Conservation (phyloP, 2,329 filamentous ascomycete genomes). For the Exserohilum rostratum region DNA sequence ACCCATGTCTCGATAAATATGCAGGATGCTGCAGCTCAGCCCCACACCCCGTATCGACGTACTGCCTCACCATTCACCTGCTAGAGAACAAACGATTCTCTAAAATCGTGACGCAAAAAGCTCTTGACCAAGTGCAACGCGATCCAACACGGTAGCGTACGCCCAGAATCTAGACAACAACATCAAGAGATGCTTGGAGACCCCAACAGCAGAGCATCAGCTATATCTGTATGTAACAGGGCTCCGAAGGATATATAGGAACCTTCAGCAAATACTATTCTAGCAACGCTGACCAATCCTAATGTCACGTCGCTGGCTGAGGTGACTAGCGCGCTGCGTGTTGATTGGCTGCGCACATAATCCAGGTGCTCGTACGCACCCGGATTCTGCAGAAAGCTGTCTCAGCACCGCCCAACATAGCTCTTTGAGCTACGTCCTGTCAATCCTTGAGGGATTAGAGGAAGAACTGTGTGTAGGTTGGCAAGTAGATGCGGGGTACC, state of each 20-base stretch:
- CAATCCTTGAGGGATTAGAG: no score
- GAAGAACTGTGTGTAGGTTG: no score
- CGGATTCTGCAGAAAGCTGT: no score
- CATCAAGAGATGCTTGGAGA: neutral
- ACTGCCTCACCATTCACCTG: neutral
- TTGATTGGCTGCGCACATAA: no score
- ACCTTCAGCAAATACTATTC: neutral
- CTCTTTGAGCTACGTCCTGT: no score
- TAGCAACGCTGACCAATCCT: neutral
- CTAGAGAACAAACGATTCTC: neutral
- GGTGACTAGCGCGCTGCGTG: no score
- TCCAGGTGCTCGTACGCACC: no score
- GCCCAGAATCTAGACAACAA: neutral
- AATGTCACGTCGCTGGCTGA: no score
- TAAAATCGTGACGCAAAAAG: neutral
- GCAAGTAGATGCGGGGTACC: no score
- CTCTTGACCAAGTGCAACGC: neutral
- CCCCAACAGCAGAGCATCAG: neutral
- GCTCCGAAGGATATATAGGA: neutral
- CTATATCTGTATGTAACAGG: neutral
- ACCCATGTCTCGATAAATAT: neutral
- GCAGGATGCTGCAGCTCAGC: neutral
- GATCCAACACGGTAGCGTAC: neutral
- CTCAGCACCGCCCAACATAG: no score
- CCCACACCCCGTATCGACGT: neutral